Percentiles rank a stretch among this genome's conserved stretches.
These are phyloP conservation scores for Vaccinium vitisidaea DNA, from an alignment of 148 eudicot genomes.

Conservation along the genomic window DNA sequence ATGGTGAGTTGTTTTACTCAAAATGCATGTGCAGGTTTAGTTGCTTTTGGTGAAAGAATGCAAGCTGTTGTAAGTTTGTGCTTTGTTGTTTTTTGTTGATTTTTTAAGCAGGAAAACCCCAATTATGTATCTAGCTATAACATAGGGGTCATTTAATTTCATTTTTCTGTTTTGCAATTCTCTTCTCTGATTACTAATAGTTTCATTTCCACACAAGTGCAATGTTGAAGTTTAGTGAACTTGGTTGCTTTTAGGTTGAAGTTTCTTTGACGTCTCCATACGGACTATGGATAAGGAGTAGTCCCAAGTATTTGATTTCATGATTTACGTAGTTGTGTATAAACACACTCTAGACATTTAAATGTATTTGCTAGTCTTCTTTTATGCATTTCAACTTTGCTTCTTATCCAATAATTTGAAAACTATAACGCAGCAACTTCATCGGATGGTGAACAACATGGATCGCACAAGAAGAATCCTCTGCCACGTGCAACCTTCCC, in stretches of 20 bases:
- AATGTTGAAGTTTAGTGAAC: not conserved
- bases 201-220: not conserved
- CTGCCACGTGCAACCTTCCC: constrained; percentile 56
- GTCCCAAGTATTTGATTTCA: not conserved
- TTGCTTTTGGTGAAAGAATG: not conserved
- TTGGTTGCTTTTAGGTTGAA: constrained; percentile 5
- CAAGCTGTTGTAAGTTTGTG: not conserved
- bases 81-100: not conserved
- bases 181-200: not conserved
- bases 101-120: not conserved
- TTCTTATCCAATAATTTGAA: constrained; percentile 7
- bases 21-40: not conserved
- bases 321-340: not conserved
- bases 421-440: constrained; percentile 31
- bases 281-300: not conserved
- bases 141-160: not conserved
- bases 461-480: constrained; percentile 40
- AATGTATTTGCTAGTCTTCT: not conserved
- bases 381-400: constrained; percentile 1
- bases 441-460: constrained; percentile 36
- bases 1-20: constrained; percentile 41
- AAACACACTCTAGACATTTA: not conserved
- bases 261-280: not conserved
- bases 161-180: not conserved
- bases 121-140: no score